These are phyloP conservation scores for Potentilla sterilis DNA, from an alignment of 306 rosid species.

Conservation along the genomic window DNA sequence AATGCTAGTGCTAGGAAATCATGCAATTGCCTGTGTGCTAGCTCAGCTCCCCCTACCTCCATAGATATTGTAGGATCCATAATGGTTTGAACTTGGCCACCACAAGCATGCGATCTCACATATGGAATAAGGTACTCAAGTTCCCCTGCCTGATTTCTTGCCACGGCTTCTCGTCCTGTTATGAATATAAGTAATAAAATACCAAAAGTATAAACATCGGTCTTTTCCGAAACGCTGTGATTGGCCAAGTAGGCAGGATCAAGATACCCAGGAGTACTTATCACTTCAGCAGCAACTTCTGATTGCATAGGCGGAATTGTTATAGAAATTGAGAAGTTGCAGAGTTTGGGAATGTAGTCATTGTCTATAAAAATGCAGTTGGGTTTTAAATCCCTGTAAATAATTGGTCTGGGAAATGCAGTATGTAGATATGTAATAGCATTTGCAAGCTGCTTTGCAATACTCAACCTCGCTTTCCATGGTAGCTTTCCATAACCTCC, in stretches of 20 bases:
- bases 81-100: not conserved
- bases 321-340: not conserved
- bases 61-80: not conserved
- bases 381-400: not conserved
- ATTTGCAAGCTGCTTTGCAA: constrained; percentile 2
- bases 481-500: not conserved
- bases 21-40: not conserved
- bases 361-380: not conserved
- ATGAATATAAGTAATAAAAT: not conserved
- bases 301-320: not conserved
- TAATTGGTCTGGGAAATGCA: constrained; percentile 6
- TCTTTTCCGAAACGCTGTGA: not conserved
- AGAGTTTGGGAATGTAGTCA: not conserved
- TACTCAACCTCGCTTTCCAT: not conserved
- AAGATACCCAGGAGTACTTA: not conserved
- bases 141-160: not conserved
- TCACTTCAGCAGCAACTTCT: not conserved
- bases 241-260: not conserved
- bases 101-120: not conserved
- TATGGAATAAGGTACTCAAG: not conserved
- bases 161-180: not conserved
- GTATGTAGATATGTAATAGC: constrained; percentile 4
- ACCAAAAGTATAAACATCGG: not conserved
- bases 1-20: not conserved
- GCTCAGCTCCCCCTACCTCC: not conserved